Conservation (phyloP, 805 yeast genomes). For the Zygosaccharomyces siamensis region DNA sequence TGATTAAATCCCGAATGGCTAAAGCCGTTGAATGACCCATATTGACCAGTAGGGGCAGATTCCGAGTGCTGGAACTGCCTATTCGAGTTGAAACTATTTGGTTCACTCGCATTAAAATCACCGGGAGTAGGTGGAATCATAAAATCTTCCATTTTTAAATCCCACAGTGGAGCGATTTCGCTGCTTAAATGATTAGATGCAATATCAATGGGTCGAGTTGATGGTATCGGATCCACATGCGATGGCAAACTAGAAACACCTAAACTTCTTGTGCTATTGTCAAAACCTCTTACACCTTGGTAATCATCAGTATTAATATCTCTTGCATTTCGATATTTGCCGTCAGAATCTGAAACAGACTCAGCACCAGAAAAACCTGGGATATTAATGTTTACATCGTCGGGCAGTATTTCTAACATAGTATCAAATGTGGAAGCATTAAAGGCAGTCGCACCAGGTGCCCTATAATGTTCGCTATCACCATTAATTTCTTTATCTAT, state of each 20-base stretch:
- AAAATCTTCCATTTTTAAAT: conserved; percentile 37
- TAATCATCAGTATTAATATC: background rate
- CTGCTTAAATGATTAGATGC: conserved; percentile 32
- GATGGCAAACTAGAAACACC: background rate
- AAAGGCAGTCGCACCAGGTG: conserved; percentile 5
- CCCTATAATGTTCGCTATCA: background rate
- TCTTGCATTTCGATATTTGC: background rate
- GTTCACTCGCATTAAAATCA: conserved; percentile 36
- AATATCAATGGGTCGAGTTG: conserved; percentile 29
- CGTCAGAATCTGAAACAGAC: background rate
- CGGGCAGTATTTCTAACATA: conserved; percentile 36
- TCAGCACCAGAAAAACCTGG: background rate
- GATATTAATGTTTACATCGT: conserved; percentile 23
- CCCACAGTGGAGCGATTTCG: conserved; percentile 40
- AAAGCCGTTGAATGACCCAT: conserved; percentile 3
- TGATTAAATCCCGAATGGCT: conserved; percentile 1
- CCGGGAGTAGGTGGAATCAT: conserved; percentile 35
- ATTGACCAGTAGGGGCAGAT: conserved; percentile 12
- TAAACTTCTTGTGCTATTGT: conserved; percentile 1
- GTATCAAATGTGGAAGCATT: conserved; percentile 26
- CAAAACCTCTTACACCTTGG: background rate
- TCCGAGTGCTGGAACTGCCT: conserved; percentile 10
- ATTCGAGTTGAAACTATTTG: conserved; percentile 32
- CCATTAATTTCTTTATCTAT: conserved; percentile 5
- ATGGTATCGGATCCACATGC: background rate